Evolutionary conservation across 495 filamentous ascomycete genomes (phyloP).

Genomic region (Daldinia bambusicola): DNA sequence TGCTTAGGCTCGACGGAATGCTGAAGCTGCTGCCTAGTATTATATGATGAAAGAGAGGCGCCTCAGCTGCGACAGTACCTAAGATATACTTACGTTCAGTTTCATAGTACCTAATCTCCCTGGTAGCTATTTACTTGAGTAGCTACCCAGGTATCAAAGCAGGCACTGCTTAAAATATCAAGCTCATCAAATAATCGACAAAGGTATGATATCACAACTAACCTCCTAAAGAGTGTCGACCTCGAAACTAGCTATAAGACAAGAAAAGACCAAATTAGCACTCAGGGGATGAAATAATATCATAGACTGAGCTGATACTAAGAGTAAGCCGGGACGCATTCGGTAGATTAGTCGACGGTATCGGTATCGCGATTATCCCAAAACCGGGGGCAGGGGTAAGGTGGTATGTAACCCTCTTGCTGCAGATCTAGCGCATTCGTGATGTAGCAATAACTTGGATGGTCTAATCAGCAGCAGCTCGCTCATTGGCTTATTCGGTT

Average conservation of each 20-base stretch:
- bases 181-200: background rate
- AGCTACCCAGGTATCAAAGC: background rate
- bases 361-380: constrained; percentile 23
- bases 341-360: constrained; percentile 2
- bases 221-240: background rate
- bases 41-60: background rate
- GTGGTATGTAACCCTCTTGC: constrained; percentile 30
- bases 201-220: background rate
- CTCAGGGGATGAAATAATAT: background rate
- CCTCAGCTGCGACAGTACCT: too few species aligned
- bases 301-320: background rate
- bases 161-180: too few species aligned
- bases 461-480: constrained; percentile 19
- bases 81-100: too few species aligned
- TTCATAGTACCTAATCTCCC: too few species aligned
- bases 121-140: too few species aligned
- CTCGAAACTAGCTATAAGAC: background rate
- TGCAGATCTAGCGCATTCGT: constrained; percentile 32
- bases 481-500: constrained; percentile 12
- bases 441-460: constrained; percentile 22
- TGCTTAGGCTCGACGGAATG: background rate
- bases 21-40: background rate
- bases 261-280: too few species aligned
- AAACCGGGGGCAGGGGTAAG: constrained; percentile 19
- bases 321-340: constrained; percentile 13